Evolutionary conservation across 371 early-diverging fungal genomes (phyloP), one percentile per base, ranked within the genome.

Genomic region (Mucor irregularis): DNA sequence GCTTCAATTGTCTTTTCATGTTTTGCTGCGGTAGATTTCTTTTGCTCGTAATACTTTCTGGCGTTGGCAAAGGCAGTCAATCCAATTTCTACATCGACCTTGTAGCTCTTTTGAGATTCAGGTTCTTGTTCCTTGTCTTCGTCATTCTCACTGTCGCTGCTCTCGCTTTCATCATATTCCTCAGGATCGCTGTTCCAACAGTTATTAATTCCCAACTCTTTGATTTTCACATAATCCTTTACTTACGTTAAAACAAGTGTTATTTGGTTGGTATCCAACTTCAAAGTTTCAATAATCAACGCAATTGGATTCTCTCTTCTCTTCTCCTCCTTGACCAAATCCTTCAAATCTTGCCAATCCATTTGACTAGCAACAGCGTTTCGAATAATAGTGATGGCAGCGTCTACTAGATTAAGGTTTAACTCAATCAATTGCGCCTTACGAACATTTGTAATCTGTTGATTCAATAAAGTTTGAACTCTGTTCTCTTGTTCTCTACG

Each of bases 301-400:
- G 96, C 97, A 30, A 96, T 83, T 0, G 91, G 88, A 50, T 94
- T 95, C 3, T 84, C 86, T 38, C 81, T 69, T 25, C 74, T 81
- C 69, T 85, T 83, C 64, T 97, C 96, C 35, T 93, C 92, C 33
- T 80, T 69, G 2, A 99, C 88, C 21, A 96, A 71, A 56, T 91
- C 90, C 40, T 87, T 85, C 2, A 99, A 71, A 64, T 97, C 97
- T 53, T 79, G 81, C 99, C 99, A 99, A 71, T 95, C 97, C 90
- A 97, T 94, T 7, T 94, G 95, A 26, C 88, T 83, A 9, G 94
- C 96, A 5, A 98, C 80, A 29, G 92, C 91, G 62, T 86, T 86
- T 11, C 94, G 85, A 50, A 97, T 85, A 34, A 95, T 88, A 38
- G 83, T 68, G 40, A 98, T 86, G 1, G 93, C 87, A 37, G 88